Conservation (phyloP, 192 early-diverging fungal species). For the Podila epigama region DNA sequence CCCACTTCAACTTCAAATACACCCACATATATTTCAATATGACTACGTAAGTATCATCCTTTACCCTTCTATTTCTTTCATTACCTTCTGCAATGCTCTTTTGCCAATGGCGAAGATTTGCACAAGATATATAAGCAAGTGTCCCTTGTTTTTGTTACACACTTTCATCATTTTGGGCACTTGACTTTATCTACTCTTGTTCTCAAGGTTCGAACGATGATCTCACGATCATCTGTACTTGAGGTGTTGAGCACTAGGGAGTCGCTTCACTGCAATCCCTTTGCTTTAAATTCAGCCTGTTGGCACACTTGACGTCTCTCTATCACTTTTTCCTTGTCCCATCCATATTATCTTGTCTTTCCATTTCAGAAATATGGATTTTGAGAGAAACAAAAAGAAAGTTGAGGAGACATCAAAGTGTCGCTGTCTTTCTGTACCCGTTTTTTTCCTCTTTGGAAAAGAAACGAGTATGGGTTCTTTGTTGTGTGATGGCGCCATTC, state of each 20-base stretch:
- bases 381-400: too few relatives aligned
- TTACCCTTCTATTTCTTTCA: not conserved
- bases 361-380: too few relatives aligned
- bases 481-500: conserved; percentile 2
- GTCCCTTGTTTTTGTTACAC: not conserved
- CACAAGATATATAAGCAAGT: not conserved
- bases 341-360: too few relatives aligned
- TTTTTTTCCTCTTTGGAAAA: not conserved
- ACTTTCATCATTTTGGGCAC: too few relatives aligned
- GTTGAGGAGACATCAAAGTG: too few relatives aligned
- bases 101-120: not conserved
- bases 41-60: not conserved
- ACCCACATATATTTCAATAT: not conserved
- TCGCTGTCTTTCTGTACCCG: not conserved
- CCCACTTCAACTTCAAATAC: not conserved
- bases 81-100: not conserved
- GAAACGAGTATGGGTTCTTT: conserved; percentile 2
- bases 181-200: not conserved
- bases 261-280: not conserved
- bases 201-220: not conserved
- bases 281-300: conserved; percentile 1
- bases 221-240: not conserved
- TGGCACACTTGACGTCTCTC: not conserved
- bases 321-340: too few relatives aligned
- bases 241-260: not conserved